Base-by-base conservation (phyloP, 176 grass and related monocot genomes). In the Oryza meyeriana region DNA sequence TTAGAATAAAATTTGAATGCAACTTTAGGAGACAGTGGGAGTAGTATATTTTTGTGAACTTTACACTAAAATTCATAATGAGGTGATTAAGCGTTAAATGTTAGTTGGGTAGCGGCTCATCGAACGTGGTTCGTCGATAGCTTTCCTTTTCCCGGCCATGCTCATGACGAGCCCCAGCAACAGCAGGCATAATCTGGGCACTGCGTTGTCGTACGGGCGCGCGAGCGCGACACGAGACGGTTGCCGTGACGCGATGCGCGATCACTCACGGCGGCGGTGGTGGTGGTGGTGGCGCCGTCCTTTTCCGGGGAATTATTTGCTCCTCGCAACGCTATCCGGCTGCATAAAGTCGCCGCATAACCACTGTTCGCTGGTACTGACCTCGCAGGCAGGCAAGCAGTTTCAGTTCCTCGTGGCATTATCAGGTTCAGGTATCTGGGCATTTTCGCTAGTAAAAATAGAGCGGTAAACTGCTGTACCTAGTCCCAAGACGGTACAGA, bases 61-160 rank as follows among this genome's bases (percentile, higher is more conserved):
- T n/a, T n/a, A n/a, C n/a, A n/a, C n/a, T 41, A 10, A 41, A 12
- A 9, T 10, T 10, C 39, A 41, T 58, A 24, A 58, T n/a, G 22
- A 58, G 7, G 13, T 13, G 5, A 16, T 41, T 26, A 26, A 29
- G 80, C 29, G n/a, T 17, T 32, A 80, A 57, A 58, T 58, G 52
- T 58, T 58, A 5, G 45, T 74, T 74, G 0, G 47, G 69, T 48
- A 36, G 63, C 47, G 28, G 69, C 59, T 62, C 48, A 63, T 57
- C 62, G 57, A 75, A 66, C 80, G 18, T 12, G 47, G 69, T 75
- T 88, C 69, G 61, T 52, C 62, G 63, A 24, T 76, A 80, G 76
- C 31, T 76, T 80, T 80, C 64, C 77, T 12, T 62, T 42, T 42
- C 76, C 63, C 6, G 64, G 40, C 52, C 24, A 3, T 79, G 64